Percentiles rank a stretch among this genome's conserved stretches.
These are phyloP conservation scores for Lagenaria siceraria DNA, from an alignment of 306 rosid genomes.

Conservation along the genomic window DNA sequence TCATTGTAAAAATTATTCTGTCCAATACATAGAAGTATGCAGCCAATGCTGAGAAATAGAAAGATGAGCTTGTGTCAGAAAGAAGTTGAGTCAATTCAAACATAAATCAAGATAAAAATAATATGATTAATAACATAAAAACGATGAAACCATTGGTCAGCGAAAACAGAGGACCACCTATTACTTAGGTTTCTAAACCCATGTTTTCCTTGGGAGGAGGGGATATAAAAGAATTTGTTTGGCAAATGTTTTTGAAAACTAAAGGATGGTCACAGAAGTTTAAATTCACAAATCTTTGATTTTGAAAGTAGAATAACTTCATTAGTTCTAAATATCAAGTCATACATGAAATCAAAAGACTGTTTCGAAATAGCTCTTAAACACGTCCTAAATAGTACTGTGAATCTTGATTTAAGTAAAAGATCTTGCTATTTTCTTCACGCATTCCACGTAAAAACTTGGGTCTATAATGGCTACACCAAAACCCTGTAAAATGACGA, in stretches of 20 bases:
- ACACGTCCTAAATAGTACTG: no score
- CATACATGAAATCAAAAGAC: not conserved
- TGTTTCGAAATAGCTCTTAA: not conserved
- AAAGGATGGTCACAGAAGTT: not conserved
- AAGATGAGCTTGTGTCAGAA: slow-evolving; percentile 15
- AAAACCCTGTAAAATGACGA: not conserved
- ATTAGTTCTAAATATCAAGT: not conserved
- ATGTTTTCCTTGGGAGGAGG: not conserved
- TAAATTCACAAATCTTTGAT: not conserved
- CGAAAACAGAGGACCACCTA: not conserved
- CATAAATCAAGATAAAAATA: not conserved
- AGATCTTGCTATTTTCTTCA: not conserved
- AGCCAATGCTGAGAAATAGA: slow-evolving; percentile 65
- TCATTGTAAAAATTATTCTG: slow-evolving; percentile 68
- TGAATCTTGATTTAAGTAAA: no score
- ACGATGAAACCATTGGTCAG: no score
- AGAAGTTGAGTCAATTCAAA: not conserved
- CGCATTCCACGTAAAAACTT: not conserved
- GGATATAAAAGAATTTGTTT: not conserved
- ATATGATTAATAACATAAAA: not conserved
- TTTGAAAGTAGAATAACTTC: not conserved
- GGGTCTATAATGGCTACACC: not conserved
- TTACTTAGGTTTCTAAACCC: not conserved
- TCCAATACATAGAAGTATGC: slow-evolving; percentile 77
- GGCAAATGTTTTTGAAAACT: not conserved